Base-by-base conservation (phyloP, 345 rosid genomes). In the Citrus inodora region DNA sequence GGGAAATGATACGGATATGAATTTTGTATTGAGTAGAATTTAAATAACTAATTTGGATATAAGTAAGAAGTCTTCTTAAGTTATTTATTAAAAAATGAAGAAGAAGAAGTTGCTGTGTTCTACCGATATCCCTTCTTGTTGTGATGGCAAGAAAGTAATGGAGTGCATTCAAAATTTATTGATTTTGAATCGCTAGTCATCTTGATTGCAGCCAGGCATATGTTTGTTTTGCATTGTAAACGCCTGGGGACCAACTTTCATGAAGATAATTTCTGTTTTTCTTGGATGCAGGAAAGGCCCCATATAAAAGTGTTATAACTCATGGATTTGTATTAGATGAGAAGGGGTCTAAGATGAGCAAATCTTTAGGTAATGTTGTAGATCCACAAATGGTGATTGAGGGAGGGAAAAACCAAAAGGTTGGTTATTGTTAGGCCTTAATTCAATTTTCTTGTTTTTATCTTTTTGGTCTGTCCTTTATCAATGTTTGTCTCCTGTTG, bases 291-390 rank as follows among this genome's bases (percentile, higher is more conserved):
- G 98, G 98, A 82, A 88, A 82, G 85, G 94, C 97, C 76, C 98
- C 98, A 74, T 95, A 92, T 85, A 83, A 79, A 27, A 83, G 94
- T 81, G 98, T 93, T 65, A 78, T 95, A 76, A 95, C 98, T 51
- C 98, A 95, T 82, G 99, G 99, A 62, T 95, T 95, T 90, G 99
- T 95, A 73, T 85, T 95, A 84, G 99, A 95, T 88, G 99, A 95
- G 88, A 95, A 85, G 78, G 98, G 98, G 81, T 90, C 81, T 72
- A 95, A 95, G 91, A 95, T 95, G 99, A 95, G 99, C 90, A 95
- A 93, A 87, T 95, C 97, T 42, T 84, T 93, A 69, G 98, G 99
- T 67, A 93, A 95, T 51, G 97, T 95, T 84, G 97, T 92, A 61
- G 98, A 95, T 83, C 99, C 99, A 61, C 87, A 78, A 71, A 64